Percentiles rank a stretch among this genome's conserved stretches.
Conservation (phyloP, 192 early-diverging fungal genomes). For the Cetraspora pellucida region DNA sequence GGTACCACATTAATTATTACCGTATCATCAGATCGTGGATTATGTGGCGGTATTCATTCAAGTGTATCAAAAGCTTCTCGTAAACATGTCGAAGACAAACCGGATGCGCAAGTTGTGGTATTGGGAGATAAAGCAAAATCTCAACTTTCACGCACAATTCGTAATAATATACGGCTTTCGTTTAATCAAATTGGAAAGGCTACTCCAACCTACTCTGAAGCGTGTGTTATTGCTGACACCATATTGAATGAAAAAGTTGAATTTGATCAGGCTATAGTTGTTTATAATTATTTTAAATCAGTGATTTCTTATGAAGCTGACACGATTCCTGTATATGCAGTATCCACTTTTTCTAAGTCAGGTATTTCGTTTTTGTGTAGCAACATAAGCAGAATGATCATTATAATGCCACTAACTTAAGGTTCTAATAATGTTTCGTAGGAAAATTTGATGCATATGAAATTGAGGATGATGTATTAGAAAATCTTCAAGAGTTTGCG, state of each 20-base stretch:
- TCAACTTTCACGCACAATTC: slow-evolving; percentile 80
- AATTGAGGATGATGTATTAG: slow-evolving; percentile 84
- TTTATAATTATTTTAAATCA: slow-evolving; percentile 95
- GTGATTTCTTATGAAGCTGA: slow-evolving; percentile 92
- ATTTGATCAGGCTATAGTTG: slow-evolving; percentile 74
- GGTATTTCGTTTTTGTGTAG: slow-evolving; percentile 43
- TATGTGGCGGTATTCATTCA: slow-evolving; percentile 99
- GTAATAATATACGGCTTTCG: slow-evolving; percentile 76
- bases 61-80: slow-evolving; percentile 86
- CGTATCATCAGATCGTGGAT: slow-evolving; percentile 94
- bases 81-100: slow-evolving; percentile 58
- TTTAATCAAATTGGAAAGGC: slow-evolving; percentile 94
- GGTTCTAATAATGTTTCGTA: slow-evolving; percentile 34
- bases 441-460: slow-evolving; percentile 89
- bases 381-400: too few species aligned
- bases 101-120: slow-evolving; percentile 65
- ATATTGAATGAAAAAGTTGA: slow-evolving; percentile 66
- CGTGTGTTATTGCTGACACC: slow-evolving; percentile 77
- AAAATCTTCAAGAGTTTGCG: slow-evolving; percentile 90
- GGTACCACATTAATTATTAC: slow-evolving; percentile 76
- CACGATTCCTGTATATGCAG: slow-evolving; percentile 64
- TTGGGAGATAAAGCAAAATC: slow-evolving; percentile 93
- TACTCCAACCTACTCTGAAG: slow-evolving; percentile 87
- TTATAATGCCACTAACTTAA: too few species aligned
- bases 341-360: slow-evolving; percentile 72